These are phyloP conservation scores for Beta lomatogona DNA, from an alignment of 179 eudicot genomes.

Conservation along the genomic window DNA sequence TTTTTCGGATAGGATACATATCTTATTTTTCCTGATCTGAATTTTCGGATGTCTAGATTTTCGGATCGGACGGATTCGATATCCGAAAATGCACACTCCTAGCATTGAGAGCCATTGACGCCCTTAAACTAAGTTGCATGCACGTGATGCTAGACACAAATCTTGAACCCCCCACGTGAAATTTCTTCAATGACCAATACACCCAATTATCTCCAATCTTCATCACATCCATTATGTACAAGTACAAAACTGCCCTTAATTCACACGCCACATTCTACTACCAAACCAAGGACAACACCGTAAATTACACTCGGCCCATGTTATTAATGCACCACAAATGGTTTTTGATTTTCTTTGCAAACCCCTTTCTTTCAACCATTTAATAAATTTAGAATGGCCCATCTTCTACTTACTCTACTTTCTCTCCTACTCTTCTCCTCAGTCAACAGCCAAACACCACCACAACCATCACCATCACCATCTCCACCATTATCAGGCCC, in stretches of 20 bases:
- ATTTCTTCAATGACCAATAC: not conserved
- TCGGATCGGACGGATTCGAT: too few relatives aligned
- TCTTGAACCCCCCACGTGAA: constrained; percentile 28
- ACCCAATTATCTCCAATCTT: not conserved
- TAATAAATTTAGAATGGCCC: constrained; percentile 1
- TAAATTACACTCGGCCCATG: not conserved
- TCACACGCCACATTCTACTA: not conserved
- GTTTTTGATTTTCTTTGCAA: not conserved
- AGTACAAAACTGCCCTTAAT: constrained; percentile 14
- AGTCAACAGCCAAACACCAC: not conserved
- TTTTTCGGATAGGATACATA: too few relatives aligned
- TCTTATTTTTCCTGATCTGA: too few relatives aligned
- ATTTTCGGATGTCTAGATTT: too few relatives aligned
- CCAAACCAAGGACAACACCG: constrained; percentile 13
- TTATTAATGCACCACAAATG: not conserved
- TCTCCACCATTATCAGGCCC: not conserved
- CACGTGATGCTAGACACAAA: constrained; percentile 27
- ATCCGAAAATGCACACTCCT: too few relatives aligned
- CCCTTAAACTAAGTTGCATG: not conserved
- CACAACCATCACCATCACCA: not conserved
- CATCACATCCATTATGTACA: not conserved
- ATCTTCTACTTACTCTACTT: not conserved
- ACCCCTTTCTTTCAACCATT: not conserved
- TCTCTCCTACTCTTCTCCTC: not conserved
- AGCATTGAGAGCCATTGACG: too few relatives aligned